These are phyloP conservation scores for Mycena vitilis DNA, from an alignment of 768 basidiomycete genomes.

Conservation along the genomic window DNA sequence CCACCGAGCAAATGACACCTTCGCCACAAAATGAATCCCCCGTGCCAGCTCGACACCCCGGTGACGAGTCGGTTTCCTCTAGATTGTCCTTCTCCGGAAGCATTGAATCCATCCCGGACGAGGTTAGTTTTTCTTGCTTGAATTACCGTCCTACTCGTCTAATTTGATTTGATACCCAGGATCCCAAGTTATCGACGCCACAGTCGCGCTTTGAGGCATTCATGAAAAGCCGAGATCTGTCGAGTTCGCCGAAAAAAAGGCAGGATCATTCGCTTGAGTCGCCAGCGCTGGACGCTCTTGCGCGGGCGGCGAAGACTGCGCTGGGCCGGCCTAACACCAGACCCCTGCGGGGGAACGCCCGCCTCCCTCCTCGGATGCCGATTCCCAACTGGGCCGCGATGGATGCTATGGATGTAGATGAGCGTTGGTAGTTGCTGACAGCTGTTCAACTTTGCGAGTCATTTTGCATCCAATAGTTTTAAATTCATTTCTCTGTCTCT, in stretches of 20 bases:
- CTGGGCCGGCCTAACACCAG: slow-evolving; percentile 10
- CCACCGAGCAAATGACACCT: background rate
- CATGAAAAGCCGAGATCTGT: slow-evolving; percentile 31
- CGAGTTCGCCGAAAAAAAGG: slow-evolving; percentile 30
- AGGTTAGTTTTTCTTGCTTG: slow-evolving; percentile 19
- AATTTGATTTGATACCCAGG: background rate
- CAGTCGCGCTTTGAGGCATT: slow-evolving; percentile 34
- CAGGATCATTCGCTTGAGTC: background rate
- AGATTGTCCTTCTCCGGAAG: slow-evolving; percentile 15
- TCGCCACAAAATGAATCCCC: background rate
- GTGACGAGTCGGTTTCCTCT: slow-evolving; percentile 8
- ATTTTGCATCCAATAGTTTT: too few relatives aligned
- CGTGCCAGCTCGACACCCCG: background rate
- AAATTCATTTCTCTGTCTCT: background rate
- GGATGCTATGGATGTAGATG: slow-evolving; percentile 13
- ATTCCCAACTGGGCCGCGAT: slow-evolving; percentile 27
- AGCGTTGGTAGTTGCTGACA: background rate
- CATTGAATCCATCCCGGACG: slow-evolving; percentile 30
- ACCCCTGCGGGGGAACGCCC: slow-evolving; percentile 30
- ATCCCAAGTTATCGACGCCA: slow-evolving; percentile 18
- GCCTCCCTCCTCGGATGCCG: slow-evolving; percentile 27
- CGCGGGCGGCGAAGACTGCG: slow-evolving; percentile 7
- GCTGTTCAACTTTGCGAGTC: too few relatives aligned
- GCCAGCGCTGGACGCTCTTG: slow-evolving; percentile 13
- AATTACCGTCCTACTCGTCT: background rate